Evolutionary conservation across 2,329 filamentous ascomycete species (phyloP), one percentile per base, ranked within the genome.

Genomic region (Emmonsiellopsis sp.): DNA sequence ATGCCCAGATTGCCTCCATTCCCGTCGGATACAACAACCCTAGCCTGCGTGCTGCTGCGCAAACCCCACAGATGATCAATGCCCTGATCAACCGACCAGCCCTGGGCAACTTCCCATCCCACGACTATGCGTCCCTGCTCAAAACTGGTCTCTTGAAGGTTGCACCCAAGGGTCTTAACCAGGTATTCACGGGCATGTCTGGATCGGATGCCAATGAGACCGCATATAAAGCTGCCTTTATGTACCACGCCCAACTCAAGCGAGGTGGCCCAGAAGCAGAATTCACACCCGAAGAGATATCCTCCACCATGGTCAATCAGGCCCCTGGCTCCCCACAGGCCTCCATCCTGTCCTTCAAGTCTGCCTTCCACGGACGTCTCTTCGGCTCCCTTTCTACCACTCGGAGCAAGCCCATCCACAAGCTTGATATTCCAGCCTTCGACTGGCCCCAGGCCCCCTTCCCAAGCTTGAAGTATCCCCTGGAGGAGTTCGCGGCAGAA

Each of bases 211-310:
- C 90, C 71, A 95, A 95, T 74, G 91, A 95, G 75, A 87, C 88
- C 36, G 91, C 91, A 43, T 95, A 89, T 81, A 95, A 95, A 76
- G 90, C 90, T 7, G 90, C 91, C 49, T 95, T 95, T 75, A 95
- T 95, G 85, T 94, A 86, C 80, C 85, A 86, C 65, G 84, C 87
- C 48, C 87, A 89, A 70, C 79, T 83, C 58, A 82, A 93, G 72
- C 87, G 91, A 57, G 89, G 89, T 60, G 88, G 88, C 6, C 76
- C 82, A 45, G 71, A 85, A 39, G 86, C 85, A 53, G 87, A 92
- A 54, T 95, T 95, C 75, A 87, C 86, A 36, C 73, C 83, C 51
- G 82, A 87, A 64, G 91, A 95, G 71, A 77, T 91, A 56, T 68
- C 75, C 46, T 84, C 82, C 8, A 77, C 82, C 64, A 95, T 95